phyloP scores from a whole-genome alignment of 345 rosid species.

The Cardamine occulta region DNA sequence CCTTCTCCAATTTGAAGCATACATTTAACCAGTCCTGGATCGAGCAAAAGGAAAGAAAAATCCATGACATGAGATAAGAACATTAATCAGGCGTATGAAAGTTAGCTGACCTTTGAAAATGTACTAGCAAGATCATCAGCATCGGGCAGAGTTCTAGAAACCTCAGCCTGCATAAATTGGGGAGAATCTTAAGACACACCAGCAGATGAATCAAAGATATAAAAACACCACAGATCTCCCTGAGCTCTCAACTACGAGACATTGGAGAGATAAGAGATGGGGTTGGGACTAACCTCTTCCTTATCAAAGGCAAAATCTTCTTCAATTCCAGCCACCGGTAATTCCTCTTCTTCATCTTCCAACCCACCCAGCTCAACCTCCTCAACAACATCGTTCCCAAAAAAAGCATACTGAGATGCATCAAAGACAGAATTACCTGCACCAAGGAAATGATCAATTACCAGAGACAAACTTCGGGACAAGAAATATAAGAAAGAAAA shows the following conservation, averaged over 20 bases:
- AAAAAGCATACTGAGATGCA: constrained; percentile 95
- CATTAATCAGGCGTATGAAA: background rate
- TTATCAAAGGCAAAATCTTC: constrained; percentile 64
- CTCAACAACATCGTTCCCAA: constrained; percentile 79
- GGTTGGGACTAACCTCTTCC: constrained; percentile 59
- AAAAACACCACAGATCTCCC: constrained; percentile 1
- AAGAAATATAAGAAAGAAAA: background rate
- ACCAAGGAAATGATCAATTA: constrained; percentile 14
- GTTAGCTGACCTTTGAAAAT: constrained; percentile 76
- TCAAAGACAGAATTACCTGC: constrained; percentile 70
- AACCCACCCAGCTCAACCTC: constrained; percentile 95
- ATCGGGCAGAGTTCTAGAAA: constrained; percentile 57
- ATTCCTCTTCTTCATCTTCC: constrained; percentile 68
- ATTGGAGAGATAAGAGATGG: constrained; percentile 1
- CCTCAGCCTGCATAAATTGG: constrained; percentile 59
- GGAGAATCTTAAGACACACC: constrained; percentile 8
- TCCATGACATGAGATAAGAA: background rate
- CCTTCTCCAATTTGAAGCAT: background rate
- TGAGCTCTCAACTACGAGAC: background rate
- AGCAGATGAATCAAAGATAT: constrained; percentile 1
- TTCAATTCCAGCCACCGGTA: constrained; percentile 49
- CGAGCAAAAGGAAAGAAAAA: background rate
- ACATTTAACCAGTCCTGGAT: background rate
- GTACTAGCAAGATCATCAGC: constrained; percentile 78
- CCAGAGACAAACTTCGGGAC: background rate